Percentiles rank a stretch among this genome's conserved stretches.
phyloP scores from a whole-genome alignment of 208 protist genomes.

The Perkinsela sp. region DNA sequence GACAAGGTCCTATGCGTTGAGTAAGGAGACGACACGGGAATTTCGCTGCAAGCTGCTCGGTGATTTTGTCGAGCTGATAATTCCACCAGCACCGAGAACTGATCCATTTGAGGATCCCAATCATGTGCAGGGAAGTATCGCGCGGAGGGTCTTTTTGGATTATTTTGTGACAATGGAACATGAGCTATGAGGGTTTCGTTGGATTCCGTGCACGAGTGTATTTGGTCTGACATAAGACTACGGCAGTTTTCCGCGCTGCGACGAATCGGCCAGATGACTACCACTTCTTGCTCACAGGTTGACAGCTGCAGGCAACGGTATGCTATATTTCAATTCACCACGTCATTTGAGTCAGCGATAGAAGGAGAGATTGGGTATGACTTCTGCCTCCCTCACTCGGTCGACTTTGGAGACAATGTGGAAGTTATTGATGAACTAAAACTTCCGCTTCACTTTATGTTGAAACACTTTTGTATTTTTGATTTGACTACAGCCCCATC shows the following conservation, averaged over 20 bases:
- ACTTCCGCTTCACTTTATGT: no score
- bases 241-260: background rate
- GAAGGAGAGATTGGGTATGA: no score
- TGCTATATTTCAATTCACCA: background rate
- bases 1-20: background rate
- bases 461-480: no score
- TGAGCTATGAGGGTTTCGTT: background rate
- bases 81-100: background rate
- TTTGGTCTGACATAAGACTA: background rate
- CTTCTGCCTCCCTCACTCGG: no score
- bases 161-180: background rate
- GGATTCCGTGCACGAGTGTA: background rate
- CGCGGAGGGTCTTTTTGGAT: background rate
- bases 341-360: background rate
- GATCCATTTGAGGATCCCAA: background rate
- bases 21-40: background rate
- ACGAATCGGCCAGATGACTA: background rate
- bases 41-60: background rate
- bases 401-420: no score
- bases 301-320: no score
- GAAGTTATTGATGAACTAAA: no score
- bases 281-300: no score
- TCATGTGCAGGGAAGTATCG: background rate
- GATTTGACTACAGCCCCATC: no score
- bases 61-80: background rate